Base-by-base conservation (phyloP, 768 basidiomycete genomes). In the Boletus subcaerulescens region DNA sequence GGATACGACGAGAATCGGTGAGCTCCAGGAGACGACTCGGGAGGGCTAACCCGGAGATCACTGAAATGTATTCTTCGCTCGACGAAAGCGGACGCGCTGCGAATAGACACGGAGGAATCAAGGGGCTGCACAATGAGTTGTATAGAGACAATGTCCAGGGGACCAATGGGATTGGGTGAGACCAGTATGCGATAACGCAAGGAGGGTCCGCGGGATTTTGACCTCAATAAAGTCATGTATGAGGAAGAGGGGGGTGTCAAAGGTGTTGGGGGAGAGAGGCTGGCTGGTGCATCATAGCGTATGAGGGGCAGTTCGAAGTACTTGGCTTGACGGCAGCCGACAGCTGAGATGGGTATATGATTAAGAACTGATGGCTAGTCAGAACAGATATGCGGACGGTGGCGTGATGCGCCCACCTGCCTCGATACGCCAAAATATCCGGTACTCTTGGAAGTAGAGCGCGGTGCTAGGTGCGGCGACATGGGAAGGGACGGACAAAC, bases 371-470 rank as follows among this genome's bases (percentile, higher is more conserved):
- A 24, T 45, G 53, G 20, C 7, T 17, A 45, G 57, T 69, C 59
- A 67, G 62, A 57, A 63, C 49, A 61, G 22, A 48, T 24, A 39
- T 55, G 18, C 7, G 36, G 45, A 48, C 36, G 41, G 42, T 45
- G 39, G 40, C 13, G 50, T n/a, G 50, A 48, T 57, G 44, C 14
- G 77, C 84, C 59, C 59, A 85, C 90, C 80, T 58, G 91, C 91
- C 74, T 93, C 91, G 53, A 93, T 76, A 50, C 89, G 79, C 91
- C 91, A 93, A 65, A 81, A 81, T 65, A 88, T 84, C 42, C 86
- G 79, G 69, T 91, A 93, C 62, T 86, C 87, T 60, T 87, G 87
- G 63, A 85, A 90, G 56, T 83, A 77, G 38, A 71, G 62, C 14
- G 85, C 80, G 45, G 86, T 84, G 68, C 85, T 87, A 62, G 83